Percentiles rank a stretch among this genome's conserved stretches.
Evolutionary conservation across 2,329 filamentous ascomycete genomes (phyloP).

Genomic region (Cordyceps javanica): DNA sequence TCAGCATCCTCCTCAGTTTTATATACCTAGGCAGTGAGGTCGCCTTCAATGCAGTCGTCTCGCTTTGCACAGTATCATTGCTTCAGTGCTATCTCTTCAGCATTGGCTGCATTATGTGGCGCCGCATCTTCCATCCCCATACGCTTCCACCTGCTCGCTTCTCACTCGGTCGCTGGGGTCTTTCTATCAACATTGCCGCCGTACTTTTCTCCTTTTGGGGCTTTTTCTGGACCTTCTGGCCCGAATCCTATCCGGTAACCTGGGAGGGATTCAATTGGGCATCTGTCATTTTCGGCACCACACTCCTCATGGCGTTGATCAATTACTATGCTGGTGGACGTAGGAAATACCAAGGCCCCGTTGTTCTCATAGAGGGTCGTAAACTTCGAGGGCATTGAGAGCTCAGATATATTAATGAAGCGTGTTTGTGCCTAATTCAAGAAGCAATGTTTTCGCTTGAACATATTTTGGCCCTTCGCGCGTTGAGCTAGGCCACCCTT

Average conservation of each 20-base stretch:
- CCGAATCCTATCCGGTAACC: constrained; percentile 12
- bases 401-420: no score
- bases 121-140: constrained; percentile 12
- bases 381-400: not conserved
- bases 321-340: constrained; percentile 10
- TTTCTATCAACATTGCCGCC: constrained; percentile 12
- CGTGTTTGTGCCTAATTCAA: no score
- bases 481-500: no score
- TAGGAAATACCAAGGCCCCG: constrained; percentile 14
- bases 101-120: constrained; percentile 16
- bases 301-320: constrained; percentile 5
- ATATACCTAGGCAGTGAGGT: constrained; percentile 16
- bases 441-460: no score
- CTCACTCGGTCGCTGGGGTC: constrained; percentile 15
- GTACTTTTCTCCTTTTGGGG: constrained; percentile 11
- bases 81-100: constrained; percentile 16
- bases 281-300: constrained; percentile 10
- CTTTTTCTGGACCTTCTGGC: constrained; percentile 18
- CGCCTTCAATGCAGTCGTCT: constrained; percentile 16
- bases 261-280: constrained; percentile 15
- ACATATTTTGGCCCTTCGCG: no score
- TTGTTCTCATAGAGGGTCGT: constrained; percentile 11
- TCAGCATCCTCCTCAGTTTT: constrained; percentile 8
- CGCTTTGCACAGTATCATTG: constrained; percentile 13
- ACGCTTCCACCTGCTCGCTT: constrained; percentile 15